phyloP scores from a whole-genome alignment of 208 protist species.

The Porcisia hertigi region DNA sequence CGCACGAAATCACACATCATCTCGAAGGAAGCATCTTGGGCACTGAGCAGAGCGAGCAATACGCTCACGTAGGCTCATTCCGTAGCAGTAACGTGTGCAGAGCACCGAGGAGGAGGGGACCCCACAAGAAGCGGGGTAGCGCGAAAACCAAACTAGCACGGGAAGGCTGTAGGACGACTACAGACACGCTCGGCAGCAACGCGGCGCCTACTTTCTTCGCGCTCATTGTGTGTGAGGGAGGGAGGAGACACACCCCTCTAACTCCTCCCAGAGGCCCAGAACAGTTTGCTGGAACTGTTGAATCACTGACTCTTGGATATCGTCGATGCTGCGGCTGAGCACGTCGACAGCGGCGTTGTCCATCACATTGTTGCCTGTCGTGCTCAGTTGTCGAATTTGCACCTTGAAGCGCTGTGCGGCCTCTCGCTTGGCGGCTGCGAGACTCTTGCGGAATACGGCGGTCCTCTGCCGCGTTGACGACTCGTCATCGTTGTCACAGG shows the following conservation, averaged over 20 bases:
- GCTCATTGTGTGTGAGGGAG: background rate
- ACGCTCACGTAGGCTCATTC: background rate
- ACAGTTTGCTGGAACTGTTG: slow-evolving; percentile 9
- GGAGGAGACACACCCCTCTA: background rate
- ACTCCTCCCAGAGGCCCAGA: slow-evolving; percentile 1
- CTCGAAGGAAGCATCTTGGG: background rate
- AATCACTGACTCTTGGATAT: background rate
- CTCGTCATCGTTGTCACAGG: background rate
- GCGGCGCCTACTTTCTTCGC: background rate
- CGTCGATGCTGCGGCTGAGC: background rate
- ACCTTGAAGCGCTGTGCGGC: slow-evolving; percentile 21
- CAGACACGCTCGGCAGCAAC: background rate
- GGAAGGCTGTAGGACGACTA: background rate
- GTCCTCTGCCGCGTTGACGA: background rate
- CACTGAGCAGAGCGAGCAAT: background rate
- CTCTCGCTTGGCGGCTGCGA: slow-evolving; percentile 12
- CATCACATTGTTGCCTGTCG: no score
- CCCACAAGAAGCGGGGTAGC: background rate
- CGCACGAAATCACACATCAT: background rate
- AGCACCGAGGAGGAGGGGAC: background rate
- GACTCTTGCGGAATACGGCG: background rate
- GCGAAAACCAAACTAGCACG: background rate
- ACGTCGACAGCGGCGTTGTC: background rate
- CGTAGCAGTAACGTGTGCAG: background rate
- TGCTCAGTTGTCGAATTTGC: background rate